Conservation (phyloP, 352 stramenopile species). For the Chrysophaeum taylorii region DNA sequence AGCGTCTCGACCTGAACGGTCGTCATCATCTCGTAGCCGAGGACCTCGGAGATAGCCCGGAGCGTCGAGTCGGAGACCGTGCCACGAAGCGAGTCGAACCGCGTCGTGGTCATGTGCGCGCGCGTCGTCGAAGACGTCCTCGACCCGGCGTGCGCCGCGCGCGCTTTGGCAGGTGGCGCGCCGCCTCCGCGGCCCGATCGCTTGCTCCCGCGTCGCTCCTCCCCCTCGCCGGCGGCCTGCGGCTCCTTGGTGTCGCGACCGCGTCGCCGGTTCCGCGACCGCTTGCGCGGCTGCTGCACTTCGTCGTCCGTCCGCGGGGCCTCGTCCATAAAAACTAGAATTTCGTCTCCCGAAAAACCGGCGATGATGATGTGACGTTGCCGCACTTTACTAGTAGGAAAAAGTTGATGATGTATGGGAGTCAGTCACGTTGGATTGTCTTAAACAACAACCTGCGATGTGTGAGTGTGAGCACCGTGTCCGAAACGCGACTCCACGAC, state of each 20-base stretch:
- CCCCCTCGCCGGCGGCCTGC: conserved; percentile 66
- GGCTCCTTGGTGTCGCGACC: conserved; percentile 58
- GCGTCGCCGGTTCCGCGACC: conserved; percentile 69
- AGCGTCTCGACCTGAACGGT: conserved; percentile 74
- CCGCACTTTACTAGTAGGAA: too few species aligned
- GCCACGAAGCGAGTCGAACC: conserved; percentile 34
- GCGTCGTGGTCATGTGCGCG: conserved; percentile 5
- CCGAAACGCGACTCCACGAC: too few species aligned
- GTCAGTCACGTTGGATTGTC: too few species aligned
- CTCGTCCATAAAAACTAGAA: conserved; percentile 1
- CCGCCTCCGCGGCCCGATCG: conserved; percentile 53
- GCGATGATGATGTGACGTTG: too few species aligned
- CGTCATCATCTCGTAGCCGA: conserved; percentile 72
- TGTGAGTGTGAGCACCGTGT: too few species aligned
- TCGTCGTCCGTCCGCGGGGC: not conserved
- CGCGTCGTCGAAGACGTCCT: conserved; percentile 16
- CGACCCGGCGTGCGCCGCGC: not conserved
- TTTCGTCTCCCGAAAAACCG: conserved; percentile 44
- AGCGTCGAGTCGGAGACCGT: conserved; percentile 46
- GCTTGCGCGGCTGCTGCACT: conserved; percentile 66
- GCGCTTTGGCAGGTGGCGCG: conserved; percentile 18
- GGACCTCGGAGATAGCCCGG: conserved; percentile 58
- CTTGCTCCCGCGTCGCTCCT: conserved; percentile 47
- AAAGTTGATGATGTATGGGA: too few species aligned
- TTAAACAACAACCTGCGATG: too few species aligned